Conservation (phyloP, 768 basidiomycete genomes). For the Boletus bicolor region DNA sequence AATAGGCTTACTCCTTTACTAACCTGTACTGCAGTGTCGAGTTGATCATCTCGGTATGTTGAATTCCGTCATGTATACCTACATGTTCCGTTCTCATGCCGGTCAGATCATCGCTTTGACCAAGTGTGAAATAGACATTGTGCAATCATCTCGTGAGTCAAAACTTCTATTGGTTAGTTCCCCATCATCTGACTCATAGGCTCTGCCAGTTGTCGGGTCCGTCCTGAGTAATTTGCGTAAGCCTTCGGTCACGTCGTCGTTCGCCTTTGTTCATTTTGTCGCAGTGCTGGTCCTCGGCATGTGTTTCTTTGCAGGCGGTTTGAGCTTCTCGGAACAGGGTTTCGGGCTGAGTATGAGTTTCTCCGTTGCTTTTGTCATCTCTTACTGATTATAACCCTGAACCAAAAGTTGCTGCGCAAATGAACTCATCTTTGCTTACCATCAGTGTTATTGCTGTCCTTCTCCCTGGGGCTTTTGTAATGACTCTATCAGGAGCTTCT, state of each 20-base stretch:
- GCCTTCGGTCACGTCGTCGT: slow-evolving; percentile 16
- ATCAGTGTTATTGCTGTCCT: slow-evolving; percentile 77
- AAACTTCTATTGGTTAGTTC: background rate
- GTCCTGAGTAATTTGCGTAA: slow-evolving; percentile 74
- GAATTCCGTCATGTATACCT: background rate
- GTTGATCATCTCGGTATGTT: slow-evolving; percentile 63
- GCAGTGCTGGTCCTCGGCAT: slow-evolving; percentile 81
- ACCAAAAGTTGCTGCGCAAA: slow-evolving; percentile 58
- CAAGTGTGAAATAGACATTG: slow-evolving; percentile 79
- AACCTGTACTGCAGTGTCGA: slow-evolving; percentile 39
- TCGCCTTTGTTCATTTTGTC: background rate
- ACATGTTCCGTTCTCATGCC: background rate
- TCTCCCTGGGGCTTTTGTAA: slow-evolving; percentile 73
- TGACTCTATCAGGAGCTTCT: slow-evolving; percentile 40
- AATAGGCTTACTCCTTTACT: background rate
- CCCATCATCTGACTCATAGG: background rate
- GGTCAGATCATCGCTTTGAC: slow-evolving; percentile 72
- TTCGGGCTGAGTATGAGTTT: slow-evolving; percentile 61
- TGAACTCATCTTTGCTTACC: slow-evolving; percentile 70
- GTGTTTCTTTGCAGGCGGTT: slow-evolving; percentile 81
- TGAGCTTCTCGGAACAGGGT: slow-evolving; percentile 73
- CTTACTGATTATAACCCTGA: background rate
- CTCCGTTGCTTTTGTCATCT: background rate
- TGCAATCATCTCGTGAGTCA: slow-evolving; percentile 72
- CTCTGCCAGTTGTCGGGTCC: slow-evolving; percentile 64